These are phyloP conservation scores for Cryptosporidium sp. DNA, from an alignment of 169 alveolate genomes.

Conservation along the genomic window DNA sequence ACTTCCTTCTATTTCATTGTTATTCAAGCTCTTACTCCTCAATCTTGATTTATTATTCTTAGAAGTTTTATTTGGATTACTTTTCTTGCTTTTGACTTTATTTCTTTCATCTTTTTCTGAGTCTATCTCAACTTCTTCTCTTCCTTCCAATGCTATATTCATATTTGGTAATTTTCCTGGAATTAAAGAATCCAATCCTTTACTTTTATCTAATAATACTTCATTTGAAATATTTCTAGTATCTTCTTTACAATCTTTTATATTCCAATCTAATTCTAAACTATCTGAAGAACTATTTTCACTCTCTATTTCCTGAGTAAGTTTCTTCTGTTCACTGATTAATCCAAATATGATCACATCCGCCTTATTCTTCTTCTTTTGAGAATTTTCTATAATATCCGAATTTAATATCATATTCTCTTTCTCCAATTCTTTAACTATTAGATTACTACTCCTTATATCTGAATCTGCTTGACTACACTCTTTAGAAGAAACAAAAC, in stretches of 20 bases:
- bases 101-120: background rate
- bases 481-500: conserved; percentile 60
- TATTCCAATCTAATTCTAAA: background rate
- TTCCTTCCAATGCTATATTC: background rate
- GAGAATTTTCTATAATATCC: background rate
- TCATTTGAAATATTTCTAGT: background rate
- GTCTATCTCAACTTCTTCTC: background rate
- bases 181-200: background rate
- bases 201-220: too few relatives aligned
- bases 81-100: background rate
- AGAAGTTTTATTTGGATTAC: too few relatives aligned
- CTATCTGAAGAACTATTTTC: background rate
- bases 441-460: background rate
- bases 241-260: background rate
- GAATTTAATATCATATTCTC: background rate
- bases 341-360: conserved; percentile 66
- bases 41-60: background rate
- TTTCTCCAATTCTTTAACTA: background rate
- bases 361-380: conserved; percentile 49
- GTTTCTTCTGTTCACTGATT: conserved; percentile 51
- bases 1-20: background rate
- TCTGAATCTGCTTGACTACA: conserved; percentile 18
- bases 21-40: background rate
- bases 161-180: background rate
- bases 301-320: conserved; percentile 28